Conservation (phyloP, 2,329 filamentous ascomycete genomes). For the Paecilomyces sp. region DNA sequence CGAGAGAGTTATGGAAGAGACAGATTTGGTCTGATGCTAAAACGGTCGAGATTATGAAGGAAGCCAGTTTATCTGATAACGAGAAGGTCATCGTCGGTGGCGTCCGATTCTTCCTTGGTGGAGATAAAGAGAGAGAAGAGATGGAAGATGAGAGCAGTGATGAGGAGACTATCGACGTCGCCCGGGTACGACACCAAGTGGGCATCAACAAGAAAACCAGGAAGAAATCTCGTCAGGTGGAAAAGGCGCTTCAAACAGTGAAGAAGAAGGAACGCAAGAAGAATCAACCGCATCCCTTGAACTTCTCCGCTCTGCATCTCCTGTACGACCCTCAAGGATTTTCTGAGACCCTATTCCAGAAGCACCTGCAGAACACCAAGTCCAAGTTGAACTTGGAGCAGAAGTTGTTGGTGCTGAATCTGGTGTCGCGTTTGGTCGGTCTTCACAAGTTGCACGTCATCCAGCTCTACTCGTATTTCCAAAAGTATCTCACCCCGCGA, state of each 20-base stretch:
- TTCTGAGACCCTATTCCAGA: slow-evolving; percentile 80
- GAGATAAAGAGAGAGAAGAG: slow-evolving; percentile 92
- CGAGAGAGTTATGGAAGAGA: slow-evolving; percentile 90
- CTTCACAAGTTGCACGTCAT: slow-evolving; percentile 88
- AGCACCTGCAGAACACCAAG: slow-evolving; percentile 82
- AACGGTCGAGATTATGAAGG: slow-evolving; percentile 97
- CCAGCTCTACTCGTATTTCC: slow-evolving; percentile 90
- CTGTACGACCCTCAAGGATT: slow-evolving; percentile 93
- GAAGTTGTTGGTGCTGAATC: slow-evolving; percentile 80
- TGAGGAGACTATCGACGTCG: slow-evolving; percentile 66
- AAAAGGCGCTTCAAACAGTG: slow-evolving; percentile 73
- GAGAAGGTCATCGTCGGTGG: slow-evolving; percentile 86
- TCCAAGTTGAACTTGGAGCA: slow-evolving; percentile 80
- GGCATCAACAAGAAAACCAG: slow-evolving; percentile 95
- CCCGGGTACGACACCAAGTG: slow-evolving; percentile 72
- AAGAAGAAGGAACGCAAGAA: slow-evolving; percentile 84
- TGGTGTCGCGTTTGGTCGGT: slow-evolving; percentile 85
- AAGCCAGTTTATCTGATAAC: slow-evolving; percentile 80
- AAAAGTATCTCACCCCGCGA: slow-evolving; percentile 80
- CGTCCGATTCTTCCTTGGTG: slow-evolving; percentile 89
- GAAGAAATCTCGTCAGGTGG: slow-evolving; percentile 73
- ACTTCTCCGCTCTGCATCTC: slow-evolving; percentile 92
- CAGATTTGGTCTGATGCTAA: slow-evolving; percentile 94
- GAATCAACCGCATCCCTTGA: slow-evolving; percentile 75
- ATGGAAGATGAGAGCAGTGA: slow-evolving; percentile 83